Base-by-base conservation (phyloP, 352 stramenopile genomes). In the Phytopythium litorale region DNA sequence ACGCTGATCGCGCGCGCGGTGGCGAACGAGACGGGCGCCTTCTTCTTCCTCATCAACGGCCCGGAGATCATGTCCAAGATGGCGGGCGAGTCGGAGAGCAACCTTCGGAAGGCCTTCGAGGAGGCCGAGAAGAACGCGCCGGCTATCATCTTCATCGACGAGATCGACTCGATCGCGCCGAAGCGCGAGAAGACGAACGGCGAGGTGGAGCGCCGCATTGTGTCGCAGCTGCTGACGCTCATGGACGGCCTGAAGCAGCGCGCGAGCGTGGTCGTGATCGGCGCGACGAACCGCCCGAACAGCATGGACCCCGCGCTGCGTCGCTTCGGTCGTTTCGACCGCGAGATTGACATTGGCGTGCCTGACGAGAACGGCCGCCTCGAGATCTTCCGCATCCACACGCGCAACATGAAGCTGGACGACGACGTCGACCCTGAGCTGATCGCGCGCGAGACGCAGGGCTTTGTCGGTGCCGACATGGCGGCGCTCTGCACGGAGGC, bases 71-170 rank as follows among this genome's bases (percentile, higher is more conserved):
- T 99, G 97, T 98, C 88, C 38, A 99, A 99, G 76, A 98, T 98
- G 92, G 89, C 91, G 3, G 94, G 94, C 52, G 94, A 98, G 68
- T 96, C 81, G 0, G 92, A 98, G 67, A 92, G 73, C 60, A 98
- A 98, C 75, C 56, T 97, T 57, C 88, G 97, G 45, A 98, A 99
- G 75, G 97, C 97, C 11, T 99, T 99, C 64, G 96, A 99, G 70
- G 96, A 99, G 74, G 97, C 97, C 0, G 97, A 99, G 80, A 99
- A 99, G 87, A 99, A 99, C 75, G 96, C 97, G 4, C 98, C 98
- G 23, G 92, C 97, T n/a, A 99, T 99, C 73, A 99, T 99, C 66
- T 99, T 99, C 70, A 99, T 99, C 74, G 98, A 99, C 80, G 98
- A 99, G 65, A 99, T 99, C 67, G 98, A 99, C 73, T 99, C 97